Evolutionary conservation across 257 asterid species (phyloP).

Genomic region (Vinca minor): DNA sequence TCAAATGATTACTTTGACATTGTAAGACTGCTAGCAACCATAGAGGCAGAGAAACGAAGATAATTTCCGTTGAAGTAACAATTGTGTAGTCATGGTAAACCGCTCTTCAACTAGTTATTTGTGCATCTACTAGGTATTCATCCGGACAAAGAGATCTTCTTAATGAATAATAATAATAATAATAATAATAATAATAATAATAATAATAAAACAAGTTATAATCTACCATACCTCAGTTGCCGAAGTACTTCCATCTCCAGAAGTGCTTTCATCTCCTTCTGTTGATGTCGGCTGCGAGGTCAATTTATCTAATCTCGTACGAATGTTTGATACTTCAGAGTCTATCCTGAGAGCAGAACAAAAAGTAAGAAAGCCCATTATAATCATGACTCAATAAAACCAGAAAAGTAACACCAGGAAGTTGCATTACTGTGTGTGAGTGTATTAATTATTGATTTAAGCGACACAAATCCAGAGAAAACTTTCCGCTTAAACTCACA

Average conservation of each 20-base stretch:
- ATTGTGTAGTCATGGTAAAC: not conserved
- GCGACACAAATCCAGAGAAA: not conserved
- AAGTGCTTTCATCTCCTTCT: slow-evolving; percentile 28
- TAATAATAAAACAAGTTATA: slow-evolving; percentile 1
- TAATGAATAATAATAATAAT: too few species aligned
- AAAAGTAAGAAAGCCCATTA: slow-evolving; percentile 19
- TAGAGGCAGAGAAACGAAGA: not conserved
- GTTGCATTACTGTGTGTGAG: not conserved
- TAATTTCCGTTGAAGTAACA: not conserved
- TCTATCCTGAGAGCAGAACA: slow-evolving; percentile 91
- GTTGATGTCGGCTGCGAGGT: slow-evolving; percentile 34
- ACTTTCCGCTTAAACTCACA: not conserved
- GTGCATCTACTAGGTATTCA: slow-evolving; percentile 1
- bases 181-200: too few species aligned
- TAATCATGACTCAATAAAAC: not conserved
- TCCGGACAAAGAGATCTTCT: too few species aligned
- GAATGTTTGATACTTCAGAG: slow-evolving; percentile 74
- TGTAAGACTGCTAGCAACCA: not conserved
- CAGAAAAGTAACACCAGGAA: not conserved
- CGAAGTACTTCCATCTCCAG: slow-evolving; percentile 31
- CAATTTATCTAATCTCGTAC: slow-evolving; percentile 49
- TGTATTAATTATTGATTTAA: not conserved
- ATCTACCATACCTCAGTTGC: slow-evolving; percentile 56
- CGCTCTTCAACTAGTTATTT: not conserved
- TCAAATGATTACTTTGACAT: too few species aligned